phyloP scores from a whole-genome alignment of 108 stramenopile species.

The Skeletonema menzelii region DNA sequence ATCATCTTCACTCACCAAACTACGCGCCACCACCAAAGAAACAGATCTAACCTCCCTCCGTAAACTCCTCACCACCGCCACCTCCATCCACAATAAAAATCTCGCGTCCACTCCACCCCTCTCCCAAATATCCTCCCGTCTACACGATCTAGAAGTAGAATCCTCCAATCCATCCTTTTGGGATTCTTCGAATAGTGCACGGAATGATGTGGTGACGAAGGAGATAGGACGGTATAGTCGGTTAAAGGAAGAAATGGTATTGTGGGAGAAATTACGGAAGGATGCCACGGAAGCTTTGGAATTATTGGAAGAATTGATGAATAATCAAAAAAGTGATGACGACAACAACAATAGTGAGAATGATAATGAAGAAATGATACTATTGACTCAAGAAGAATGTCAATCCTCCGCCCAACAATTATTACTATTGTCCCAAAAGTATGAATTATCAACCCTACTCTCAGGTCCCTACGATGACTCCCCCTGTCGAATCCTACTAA shows the following conservation, averaged over 20 bases:
- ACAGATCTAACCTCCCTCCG: constrained; percentile 20
- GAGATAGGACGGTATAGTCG: constrained; percentile 50
- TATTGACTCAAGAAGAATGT: constrained; percentile 53
- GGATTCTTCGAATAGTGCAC: constrained; percentile 54
- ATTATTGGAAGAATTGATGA: constrained; percentile 42
- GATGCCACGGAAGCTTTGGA: constrained; percentile 62
- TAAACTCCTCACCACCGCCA: constrained; percentile 7
- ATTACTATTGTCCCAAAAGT: constrained; percentile 52
- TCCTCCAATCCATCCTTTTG: constrained; percentile 64
- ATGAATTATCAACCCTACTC: constrained; percentile 71
- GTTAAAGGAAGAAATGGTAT: constrained; percentile 34
- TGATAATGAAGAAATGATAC: constrained; percentile 51
- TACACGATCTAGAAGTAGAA: constrained; percentile 62
- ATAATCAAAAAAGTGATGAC: background rate
- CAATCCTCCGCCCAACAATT: constrained; percentile 33
- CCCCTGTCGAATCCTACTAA: constrained; percentile 83
- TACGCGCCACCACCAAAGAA: background rate
- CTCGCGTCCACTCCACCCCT: background rate
- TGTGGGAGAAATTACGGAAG: constrained; percentile 55
- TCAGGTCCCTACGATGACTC: constrained; percentile 74
- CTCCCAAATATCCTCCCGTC: constrained; percentile 10
- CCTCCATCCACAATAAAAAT: constrained; percentile 15
- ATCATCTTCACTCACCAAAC: background rate
- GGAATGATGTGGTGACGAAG: constrained; percentile 50
- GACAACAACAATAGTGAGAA: background rate